phyloP scores from a whole-genome alignment of 2,329 filamentous ascomycete species.

The Zymoseptoria tritici region DNA sequence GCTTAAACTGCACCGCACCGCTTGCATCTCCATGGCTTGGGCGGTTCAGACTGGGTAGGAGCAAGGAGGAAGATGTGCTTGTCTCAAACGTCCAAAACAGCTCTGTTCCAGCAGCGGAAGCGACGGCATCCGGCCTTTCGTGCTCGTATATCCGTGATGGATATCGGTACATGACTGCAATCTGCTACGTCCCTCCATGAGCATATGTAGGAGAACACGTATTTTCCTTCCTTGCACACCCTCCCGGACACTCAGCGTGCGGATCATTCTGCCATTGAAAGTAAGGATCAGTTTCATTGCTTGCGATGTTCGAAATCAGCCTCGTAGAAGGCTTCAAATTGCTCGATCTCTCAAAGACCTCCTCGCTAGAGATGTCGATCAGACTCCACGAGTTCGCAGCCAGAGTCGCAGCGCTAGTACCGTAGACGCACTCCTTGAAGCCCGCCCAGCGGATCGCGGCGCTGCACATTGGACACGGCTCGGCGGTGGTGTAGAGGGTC shows the following conservation, averaged over 20 bases:
- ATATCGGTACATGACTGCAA: not conserved
- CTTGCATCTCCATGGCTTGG: no score
- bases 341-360: slow-evolving; percentile 40
- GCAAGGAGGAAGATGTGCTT: no score
- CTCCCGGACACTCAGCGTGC: slow-evolving; percentile 27
- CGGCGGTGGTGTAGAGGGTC: slow-evolving; percentile 49
- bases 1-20: no score
- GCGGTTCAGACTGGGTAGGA: no score
- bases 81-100: no score
- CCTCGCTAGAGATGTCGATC: slow-evolving; percentile 39
- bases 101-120: no score
- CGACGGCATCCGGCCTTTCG: no score
- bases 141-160: not conserved
- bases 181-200: not conserved
- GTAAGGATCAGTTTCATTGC: slow-evolving; percentile 45
- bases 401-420: slow-evolving; percentile 42
- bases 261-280: slow-evolving; percentile 48
- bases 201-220: not conserved
- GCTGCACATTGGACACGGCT: slow-evolving; percentile 52
- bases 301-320: slow-evolving; percentile 37
- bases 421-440: slow-evolving; percentile 49
- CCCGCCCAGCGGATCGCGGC: slow-evolving; percentile 49
- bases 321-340: slow-evolving; percentile 31
- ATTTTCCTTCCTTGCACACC: slow-evolving; percentile 18
- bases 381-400: slow-evolving; percentile 43